Evolutionary conservation across 139 green algal species (phyloP), one percentile per base, ranked within the genome.

Genomic region (Asterochloris erici): DNA sequence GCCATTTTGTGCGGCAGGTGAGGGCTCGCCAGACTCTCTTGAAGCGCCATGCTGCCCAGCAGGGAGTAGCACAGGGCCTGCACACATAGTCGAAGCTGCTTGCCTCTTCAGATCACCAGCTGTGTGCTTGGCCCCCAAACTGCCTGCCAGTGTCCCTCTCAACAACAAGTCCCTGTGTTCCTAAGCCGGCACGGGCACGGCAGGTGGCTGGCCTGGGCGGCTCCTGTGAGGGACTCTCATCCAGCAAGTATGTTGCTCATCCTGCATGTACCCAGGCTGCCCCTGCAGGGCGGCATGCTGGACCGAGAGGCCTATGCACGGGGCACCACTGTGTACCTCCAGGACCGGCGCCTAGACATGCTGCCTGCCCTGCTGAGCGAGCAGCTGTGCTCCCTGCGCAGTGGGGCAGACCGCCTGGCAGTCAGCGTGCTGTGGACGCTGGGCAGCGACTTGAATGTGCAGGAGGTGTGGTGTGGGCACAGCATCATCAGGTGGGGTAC

Each of bases 361-460:
- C 87, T 93, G 60, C 90, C 90, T 0, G 69, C 68, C 28, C 82
- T 92, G 68, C 89, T 93, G 29, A 86, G 70, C 23, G 92, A 94
- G 88, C 85, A 94, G 47, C 88, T 96, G 68, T 94, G 89, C 80
- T 93, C 87, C 14, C 84, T 96, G 80, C 60, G 87, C 15, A 17
- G 73, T 16, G 83, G 85, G 62, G 47, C 74, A 13, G 91, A 94
- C 79, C 86, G 92, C 26, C 86, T 91, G 16, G 87, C 92, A 28
- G 85, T 95, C 24, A 90, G 81, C 27, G 88, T 93, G 11, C 75
- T 94, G 24, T 96, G 92, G 91, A 91, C 81, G 16, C 73, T 95
- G 16, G 73, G 83, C 63, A 71, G 78, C 27, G 78, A 83, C 0
- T 86, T 90, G 14, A 64, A 66, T 21, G 82, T 93, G 24, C 27